phyloP scores from a whole-genome alignment of 225 moss, liverwort and hornwort species.

The Polytrichum formosum region DNA sequence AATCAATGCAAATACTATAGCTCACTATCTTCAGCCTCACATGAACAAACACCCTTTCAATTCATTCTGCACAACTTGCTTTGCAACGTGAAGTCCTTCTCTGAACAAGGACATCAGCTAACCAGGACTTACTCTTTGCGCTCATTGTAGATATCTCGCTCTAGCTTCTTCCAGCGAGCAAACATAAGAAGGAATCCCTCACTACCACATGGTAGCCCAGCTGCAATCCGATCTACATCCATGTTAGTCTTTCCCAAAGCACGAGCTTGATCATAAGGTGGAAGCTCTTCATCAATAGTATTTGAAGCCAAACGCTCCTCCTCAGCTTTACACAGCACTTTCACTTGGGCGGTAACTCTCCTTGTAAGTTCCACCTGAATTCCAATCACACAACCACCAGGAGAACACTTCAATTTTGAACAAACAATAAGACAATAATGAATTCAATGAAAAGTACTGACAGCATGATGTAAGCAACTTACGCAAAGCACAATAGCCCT shows the following conservation, averaged over 20 bases:
- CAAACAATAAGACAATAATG: no score
- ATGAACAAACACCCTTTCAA: background rate
- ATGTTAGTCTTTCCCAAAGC: constrained; percentile 98
- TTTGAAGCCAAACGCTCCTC: constrained; percentile 78
- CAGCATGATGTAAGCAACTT: no score
- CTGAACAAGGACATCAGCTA: background rate
- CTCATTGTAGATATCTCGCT: constrained; percentile 91
- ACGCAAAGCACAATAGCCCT: no score
- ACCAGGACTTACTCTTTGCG: constrained; percentile 79
- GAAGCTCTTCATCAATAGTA: constrained; percentile 76
- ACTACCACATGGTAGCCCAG: constrained; percentile 96
- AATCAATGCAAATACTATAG: no score
- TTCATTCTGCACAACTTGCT: background rate
- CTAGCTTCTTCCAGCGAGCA: constrained; percentile 99
- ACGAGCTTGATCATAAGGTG: constrained; percentile 97
- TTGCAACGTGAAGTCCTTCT: background rate
- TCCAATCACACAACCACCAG: constrained; percentile 7
- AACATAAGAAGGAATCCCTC: constrained; percentile 99
- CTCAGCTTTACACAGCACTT: constrained; percentile 91
- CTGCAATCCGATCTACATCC: constrained; percentile 97
- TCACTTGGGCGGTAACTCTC: constrained; percentile 86
- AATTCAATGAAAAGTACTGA: no score
- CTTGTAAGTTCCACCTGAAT: constrained; percentile 79
- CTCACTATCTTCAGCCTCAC: no score
- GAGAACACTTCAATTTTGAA: no score